Conservation (phyloP, 352 stramenopile species). For the Pythium sukuiense region DNA sequence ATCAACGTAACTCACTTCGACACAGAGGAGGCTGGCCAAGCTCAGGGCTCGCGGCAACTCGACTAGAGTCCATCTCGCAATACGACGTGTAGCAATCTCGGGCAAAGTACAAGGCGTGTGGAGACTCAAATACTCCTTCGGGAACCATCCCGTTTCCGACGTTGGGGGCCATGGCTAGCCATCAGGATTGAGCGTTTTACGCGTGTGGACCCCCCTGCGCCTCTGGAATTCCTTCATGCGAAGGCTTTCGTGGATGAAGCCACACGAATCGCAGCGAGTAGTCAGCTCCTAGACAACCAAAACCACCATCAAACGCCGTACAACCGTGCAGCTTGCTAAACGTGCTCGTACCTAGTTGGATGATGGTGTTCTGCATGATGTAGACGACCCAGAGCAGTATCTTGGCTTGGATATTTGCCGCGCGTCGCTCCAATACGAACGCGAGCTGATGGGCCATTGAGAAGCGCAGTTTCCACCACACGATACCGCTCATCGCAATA, state of each 20-base stretch:
- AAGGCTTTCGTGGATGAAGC: not conserved
- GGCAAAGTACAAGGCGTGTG: too few species aligned
- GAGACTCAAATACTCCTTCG: not conserved
- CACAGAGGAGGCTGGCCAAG: not conserved
- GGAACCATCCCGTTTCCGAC: too few species aligned
- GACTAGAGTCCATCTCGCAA: not conserved
- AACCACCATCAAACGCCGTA: too few species aligned
- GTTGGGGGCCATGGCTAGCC: too few species aligned
- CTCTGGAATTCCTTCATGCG: too few species aligned
- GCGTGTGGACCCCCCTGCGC: too few species aligned
- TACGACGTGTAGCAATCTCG: not conserved
- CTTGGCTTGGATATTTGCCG: slow-evolving; percentile 20
- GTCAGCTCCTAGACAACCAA: not conserved
- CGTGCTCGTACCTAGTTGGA: not conserved
- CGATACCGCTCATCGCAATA: not conserved
- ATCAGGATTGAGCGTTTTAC: too few species aligned
- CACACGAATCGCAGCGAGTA: not conserved
- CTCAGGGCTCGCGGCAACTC: not conserved
- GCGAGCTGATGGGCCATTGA: slow-evolving; percentile 22
- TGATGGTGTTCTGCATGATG: slow-evolving; percentile 24
- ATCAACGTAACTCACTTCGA: not conserved
- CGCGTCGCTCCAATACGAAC: slow-evolving; percentile 21
- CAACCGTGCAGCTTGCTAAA: too few species aligned
- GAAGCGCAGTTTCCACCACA: slow-evolving; percentile 21
- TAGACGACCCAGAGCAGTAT: slow-evolving; percentile 24